Percentiles rank a stretch among this genome's conserved stretches.
Evolutionary conservation across 2,329 filamentous ascomycete species (phyloP).

Genomic region (Alternaria alternata): DNA sequence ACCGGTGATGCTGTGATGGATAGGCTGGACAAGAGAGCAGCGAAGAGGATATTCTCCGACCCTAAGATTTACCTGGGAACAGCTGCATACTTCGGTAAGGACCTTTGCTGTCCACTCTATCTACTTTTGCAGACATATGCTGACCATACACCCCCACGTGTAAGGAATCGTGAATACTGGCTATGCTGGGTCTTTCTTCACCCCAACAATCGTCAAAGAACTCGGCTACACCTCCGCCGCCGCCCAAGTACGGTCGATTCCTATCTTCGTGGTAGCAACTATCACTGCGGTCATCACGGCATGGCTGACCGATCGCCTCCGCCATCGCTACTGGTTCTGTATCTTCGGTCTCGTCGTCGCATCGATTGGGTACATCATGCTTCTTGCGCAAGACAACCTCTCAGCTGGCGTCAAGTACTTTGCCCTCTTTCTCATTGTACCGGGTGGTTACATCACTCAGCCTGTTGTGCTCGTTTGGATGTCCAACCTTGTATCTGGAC

Average conservation of each 20-base stretch:
- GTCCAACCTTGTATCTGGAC: conserved; percentile 64
- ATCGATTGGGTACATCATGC: conserved; percentile 64
- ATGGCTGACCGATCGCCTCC: conserved; percentile 59
- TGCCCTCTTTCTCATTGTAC: conserved; percentile 63
- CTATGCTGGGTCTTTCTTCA: conserved; percentile 55
- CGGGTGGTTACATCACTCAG: conserved; percentile 63
- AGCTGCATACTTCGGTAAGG: conserved; percentile 27
- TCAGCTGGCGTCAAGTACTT: conserved; percentile 61
- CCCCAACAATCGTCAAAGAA: conserved; percentile 52
- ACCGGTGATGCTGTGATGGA: conserved; percentile 60
- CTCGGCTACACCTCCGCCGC: conserved; percentile 50
- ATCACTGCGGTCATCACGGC: conserved; percentile 49
- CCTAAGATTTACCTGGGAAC: conserved; percentile 41
- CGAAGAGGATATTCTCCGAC: conserved; percentile 55
- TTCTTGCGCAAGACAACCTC: conserved; percentile 58
- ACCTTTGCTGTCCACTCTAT: neutral
- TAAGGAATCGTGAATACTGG: conserved; percentile 55
- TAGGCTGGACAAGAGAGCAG: conserved; percentile 58
- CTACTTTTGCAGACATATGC: neutral
- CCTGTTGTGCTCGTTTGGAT: conserved; percentile 66
- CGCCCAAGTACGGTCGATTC: conserved; percentile 51
- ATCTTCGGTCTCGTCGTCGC: conserved; percentile 59
- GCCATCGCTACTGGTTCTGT: conserved; percentile 63
- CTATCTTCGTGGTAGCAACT: conserved; percentile 52
- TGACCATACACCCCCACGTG: neutral